Conservation (phyloP, 1,284 basidiomycete species). For the Malassezia furfur region DNA sequence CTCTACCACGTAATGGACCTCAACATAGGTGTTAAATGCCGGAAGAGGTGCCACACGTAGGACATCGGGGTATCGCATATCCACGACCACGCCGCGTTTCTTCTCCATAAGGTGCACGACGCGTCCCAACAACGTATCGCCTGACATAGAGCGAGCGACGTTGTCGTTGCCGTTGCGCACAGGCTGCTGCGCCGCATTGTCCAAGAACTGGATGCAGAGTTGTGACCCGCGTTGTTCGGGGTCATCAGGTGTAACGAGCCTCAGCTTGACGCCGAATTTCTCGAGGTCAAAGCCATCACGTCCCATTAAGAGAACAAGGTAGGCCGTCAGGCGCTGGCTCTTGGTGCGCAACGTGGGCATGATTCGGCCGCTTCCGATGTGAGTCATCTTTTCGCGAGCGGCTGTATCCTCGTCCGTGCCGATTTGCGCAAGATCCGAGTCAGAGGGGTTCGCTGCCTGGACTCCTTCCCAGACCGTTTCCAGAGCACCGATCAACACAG, state of each 20-base stretch:
- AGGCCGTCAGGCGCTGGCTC: constrained; percentile 34
- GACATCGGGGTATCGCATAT: constrained; percentile 40
- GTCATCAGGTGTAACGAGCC: constrained; percentile 33
- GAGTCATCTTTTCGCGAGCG: not conserved
- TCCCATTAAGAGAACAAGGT: constrained; percentile 31
- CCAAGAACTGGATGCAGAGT: constrained; percentile 34
- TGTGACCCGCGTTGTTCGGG: constrained; percentile 35
- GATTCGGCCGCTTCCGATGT: constrained; percentile 27
- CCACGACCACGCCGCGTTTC: constrained; percentile 30
- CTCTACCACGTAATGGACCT: constrained; percentile 36
- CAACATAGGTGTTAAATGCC: constrained; percentile 33
- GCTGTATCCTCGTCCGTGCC: not conserved
- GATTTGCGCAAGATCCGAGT: not conserved
- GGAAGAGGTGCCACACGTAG: constrained; percentile 40
- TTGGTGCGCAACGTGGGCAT: constrained; percentile 36
- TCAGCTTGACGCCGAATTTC: constrained; percentile 18
- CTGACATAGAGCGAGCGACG: constrained; percentile 31
- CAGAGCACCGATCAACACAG: constrained; percentile 32
- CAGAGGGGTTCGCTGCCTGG: not conserved
- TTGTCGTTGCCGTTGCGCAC: not conserved
- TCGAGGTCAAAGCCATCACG: constrained; percentile 28
- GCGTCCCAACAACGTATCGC: constrained; percentile 25
- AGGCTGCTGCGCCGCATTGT: constrained; percentile 2
- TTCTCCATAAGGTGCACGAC: constrained; percentile 25
- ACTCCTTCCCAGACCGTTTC: constrained; percentile 16